Conservation (phyloP, 768 basidiomycete genomes). For the Plicaturopsis crispa region DNA sequence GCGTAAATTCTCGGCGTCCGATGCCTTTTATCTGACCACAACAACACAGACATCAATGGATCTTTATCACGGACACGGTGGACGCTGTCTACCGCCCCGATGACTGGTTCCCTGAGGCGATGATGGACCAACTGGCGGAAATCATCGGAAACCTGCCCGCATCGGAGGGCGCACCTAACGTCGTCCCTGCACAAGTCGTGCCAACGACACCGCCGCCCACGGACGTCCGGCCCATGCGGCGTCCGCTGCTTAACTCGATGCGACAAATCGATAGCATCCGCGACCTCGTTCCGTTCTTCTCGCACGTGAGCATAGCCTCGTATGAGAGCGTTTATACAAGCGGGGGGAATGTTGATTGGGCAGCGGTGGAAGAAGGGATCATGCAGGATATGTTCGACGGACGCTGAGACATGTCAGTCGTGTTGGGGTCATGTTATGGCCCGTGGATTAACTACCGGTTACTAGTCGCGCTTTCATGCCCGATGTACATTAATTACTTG, state of each 20-base stretch:
- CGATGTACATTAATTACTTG: too few species aligned
- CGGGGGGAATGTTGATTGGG: constrained; percentile 82
- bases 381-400: constrained; percentile 89
- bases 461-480: too few species aligned
- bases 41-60: constrained; percentile 82
- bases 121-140: constrained; percentile 88
- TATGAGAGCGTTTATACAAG: constrained; percentile 89
- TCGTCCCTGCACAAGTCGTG: not conserved
- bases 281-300: constrained; percentile 87
- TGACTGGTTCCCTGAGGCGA: constrained; percentile 74
- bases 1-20: constrained; percentile 9
- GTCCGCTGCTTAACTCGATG: constrained; percentile 62
- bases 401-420: constrained; percentile 37
- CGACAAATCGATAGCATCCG: constrained; percentile 78
- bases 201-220: constrained; percentile 14
- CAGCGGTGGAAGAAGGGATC: constrained; percentile 74
- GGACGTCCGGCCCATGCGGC: constrained; percentile 49
- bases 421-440: too few species aligned
- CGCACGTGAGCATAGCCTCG: constrained; percentile 77
- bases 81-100: constrained; percentile 90
- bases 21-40: constrained; percentile 3
- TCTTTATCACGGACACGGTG: constrained; percentile 95
- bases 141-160: constrained; percentile 64
- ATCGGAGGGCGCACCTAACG: constrained; percentile 17
- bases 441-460: too few species aligned